Evolutionary conservation across 2,329 filamentous ascomycete species (phyloP).

Genomic region (Aspergillus japonicus): DNA sequence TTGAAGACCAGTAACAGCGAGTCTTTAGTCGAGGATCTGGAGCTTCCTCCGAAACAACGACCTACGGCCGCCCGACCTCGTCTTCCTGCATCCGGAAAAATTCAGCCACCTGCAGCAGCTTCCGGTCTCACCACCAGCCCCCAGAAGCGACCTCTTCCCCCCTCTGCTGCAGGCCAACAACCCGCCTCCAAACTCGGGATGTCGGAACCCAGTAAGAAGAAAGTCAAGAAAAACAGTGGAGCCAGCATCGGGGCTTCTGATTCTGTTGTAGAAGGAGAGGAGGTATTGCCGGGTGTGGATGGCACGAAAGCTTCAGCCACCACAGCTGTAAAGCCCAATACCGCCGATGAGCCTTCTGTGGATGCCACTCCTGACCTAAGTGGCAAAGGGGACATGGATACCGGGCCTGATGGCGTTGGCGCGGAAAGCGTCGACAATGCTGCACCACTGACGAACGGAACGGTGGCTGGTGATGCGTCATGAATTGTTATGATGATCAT

Average conservation of each 20-base stretch:
- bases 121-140: slow-evolving; percentile 38
- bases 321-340: slow-evolving; percentile 50
- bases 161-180: slow-evolving; percentile 22
- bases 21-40: slow-evolving; percentile 88
- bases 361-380: slow-evolving; percentile 14
- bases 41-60: slow-evolving; percentile 87
- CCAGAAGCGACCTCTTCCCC: slow-evolving; percentile 40
- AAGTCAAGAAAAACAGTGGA: slow-evolving; percentile 43
- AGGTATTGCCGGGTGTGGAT: slow-evolving; percentile 20
- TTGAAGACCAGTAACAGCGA: slow-evolving; percentile 79
- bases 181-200: slow-evolving; percentile 27
- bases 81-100: slow-evolving; percentile 49
- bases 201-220: slow-evolving; percentile 44
- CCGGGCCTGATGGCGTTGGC: slow-evolving; percentile 15
- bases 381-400: slow-evolving; percentile 13
- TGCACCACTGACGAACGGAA: slow-evolving; percentile 56
- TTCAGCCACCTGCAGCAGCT: slow-evolving; percentile 35
- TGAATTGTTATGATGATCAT: slow-evolving; percentile 19
- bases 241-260: slow-evolving; percentile 27
- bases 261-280: slow-evolving; percentile 29
- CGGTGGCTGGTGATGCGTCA: slow-evolving; percentile 52
- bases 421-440: slow-evolving; percentile 32
- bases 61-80: slow-evolving; percentile 45
- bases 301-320: slow-evolving; percentile 13
- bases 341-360: slow-evolving; percentile 11